phyloP scores from a whole-genome alignment of 2,329 filamentous ascomycete species.

The Verticillium albo-atrum region DNA sequence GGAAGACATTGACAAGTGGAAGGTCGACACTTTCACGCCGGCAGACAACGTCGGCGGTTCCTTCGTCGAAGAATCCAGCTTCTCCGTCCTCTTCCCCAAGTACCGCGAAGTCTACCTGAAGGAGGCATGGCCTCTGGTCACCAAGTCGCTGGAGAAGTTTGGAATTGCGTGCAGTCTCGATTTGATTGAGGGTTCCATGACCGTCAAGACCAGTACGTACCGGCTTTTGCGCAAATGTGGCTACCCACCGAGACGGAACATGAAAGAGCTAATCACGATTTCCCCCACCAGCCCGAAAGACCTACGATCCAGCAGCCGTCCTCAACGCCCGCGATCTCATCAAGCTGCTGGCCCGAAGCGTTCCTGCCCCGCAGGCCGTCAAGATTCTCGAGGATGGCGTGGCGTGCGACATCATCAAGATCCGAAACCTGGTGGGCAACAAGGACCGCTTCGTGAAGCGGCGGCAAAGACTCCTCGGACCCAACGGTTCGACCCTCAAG shows the following conservation, averaged over 20 bases:
- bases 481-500: conserved; percentile 87
- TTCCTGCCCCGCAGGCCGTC: conserved; percentile 87
- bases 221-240: too few species aligned
- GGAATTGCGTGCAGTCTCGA: conserved; percentile 91
- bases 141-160: conserved; percentile 76
- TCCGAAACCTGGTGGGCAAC: conserved; percentile 81
- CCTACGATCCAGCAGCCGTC: conserved; percentile 87
- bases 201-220: conserved; percentile 82
- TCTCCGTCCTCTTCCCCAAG: conserved; percentile 84
- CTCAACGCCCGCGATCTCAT: conserved; percentile 92
- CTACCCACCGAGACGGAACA: too few species aligned
- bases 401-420: conserved; percentile 95
- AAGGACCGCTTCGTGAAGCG: conserved; percentile 96
- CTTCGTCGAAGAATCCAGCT: conserved; percentile 90
- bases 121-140: conserved; percentile 89
- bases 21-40: conserved; percentile 79
- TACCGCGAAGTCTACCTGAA: conserved; percentile 93
- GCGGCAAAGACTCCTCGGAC: conserved; percentile 86
- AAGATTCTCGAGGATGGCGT: conserved; percentile 92
- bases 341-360: conserved; percentile 84
- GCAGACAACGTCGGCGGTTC: conserved; percentile 81
- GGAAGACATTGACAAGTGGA: conserved; percentile 97
- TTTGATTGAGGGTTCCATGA: conserved; percentile 94
- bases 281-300: conserved; percentile 62
- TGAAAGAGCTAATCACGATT: too few species aligned